Base-by-base conservation (phyloP, 2,329 filamentous ascomycete species). In the Monosporascus sp. region DNA sequence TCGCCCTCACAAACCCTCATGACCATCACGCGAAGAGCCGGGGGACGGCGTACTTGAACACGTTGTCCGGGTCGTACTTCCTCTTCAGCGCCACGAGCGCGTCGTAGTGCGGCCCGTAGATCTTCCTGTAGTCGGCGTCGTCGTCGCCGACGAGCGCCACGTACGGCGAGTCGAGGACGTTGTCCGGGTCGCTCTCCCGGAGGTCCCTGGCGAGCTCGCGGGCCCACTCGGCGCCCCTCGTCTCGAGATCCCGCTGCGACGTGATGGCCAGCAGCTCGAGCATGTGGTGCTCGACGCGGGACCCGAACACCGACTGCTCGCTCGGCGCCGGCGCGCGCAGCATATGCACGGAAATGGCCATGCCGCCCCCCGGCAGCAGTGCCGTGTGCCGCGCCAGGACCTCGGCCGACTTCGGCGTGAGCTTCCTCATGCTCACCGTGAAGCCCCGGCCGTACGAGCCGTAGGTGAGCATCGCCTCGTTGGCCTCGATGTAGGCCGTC, bases 61-160 rank as follows among this genome's bases (percentile, higher is more conserved):
- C 61, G 53, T 72, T 70, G 4, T 64, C 52, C 0, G 69, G 65
- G 42, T 73, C 70, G 47, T 69, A 68, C 44, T 65, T 60, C 51
- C 59, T 60, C 56, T 74, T 70, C 42, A 70, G 51, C 48, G 25
- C 55, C 44, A 63, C 50, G 31, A 62, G 49, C 24, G 42, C 53
- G 3, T 57, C 53, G 42, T 64, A 60, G 17, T 69, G 60, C 5
- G 56, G 37, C 1, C 68, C 68, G 48, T 65, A 72, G 4, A 69
- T 65, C 15, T 57, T 60, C 31, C 54, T 57, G 36, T 67, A 56
- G 22, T 66, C 54, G 7, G 65, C 52, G 14, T 64, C 62, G 2
- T 61, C 58, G 2, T 61, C 52, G 25, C 51, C 57, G 0, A 64
- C 63, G 7, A 72, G 55, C 1, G 68, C 62, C 18, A 72, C 60